A percentile compares a stretch with the other conserved stretches of the same genome.
These are phyloP conservation scores for Populus davidiana DNA, from an alignment of 345 rosid species.

Conservation along the genomic window DNA sequence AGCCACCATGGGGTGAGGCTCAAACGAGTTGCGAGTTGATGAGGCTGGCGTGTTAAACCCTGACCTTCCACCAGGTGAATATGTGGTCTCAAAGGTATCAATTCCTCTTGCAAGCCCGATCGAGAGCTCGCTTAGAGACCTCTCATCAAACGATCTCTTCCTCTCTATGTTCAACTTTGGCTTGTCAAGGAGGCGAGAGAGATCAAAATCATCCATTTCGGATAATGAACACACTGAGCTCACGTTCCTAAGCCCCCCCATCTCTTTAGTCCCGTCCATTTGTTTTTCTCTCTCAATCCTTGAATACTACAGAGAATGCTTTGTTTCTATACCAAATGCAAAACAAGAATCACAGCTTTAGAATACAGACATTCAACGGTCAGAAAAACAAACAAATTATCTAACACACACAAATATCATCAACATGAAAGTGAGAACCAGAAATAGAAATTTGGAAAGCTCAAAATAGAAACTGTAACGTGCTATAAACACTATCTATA, in stretches of 20 bases:
- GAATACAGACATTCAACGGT: not conserved
- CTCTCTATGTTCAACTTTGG: conserved; percentile 86
- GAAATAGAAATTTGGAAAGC: not conserved
- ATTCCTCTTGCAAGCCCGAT: conserved; percentile 52
- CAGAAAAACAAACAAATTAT: not conserved
- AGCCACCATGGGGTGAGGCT: conserved; percentile 92
- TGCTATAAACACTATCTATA: not conserved
- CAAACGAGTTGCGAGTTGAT: conserved; percentile 78
- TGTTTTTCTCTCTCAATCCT: conserved; percentile 13
- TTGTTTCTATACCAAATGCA: conserved; percentile 11
- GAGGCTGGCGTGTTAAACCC: conserved; percentile 81
- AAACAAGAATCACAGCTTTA: not conserved
- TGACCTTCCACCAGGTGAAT: conserved; percentile 22
- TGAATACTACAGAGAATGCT: conserved; percentile 9
- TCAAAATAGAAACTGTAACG: conserved; percentile 1
- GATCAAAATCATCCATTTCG: conserved; percentile 71
- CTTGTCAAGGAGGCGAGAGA: conserved; percentile 75
- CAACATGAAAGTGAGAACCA: not conserved
- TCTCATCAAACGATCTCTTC: conserved; percentile 88
- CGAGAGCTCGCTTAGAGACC: conserved; percentile 87
- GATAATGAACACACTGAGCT: conserved; percentile 73
- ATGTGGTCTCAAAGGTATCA: conserved; percentile 46
- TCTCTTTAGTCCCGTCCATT: conserved; percentile 61
- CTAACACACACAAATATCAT: not conserved
- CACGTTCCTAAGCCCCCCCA: conserved; percentile 69